phyloP scores from a whole-genome alignment of 176 grass and related monocot genomes.

The Rhynchospora tenuis region DNA sequence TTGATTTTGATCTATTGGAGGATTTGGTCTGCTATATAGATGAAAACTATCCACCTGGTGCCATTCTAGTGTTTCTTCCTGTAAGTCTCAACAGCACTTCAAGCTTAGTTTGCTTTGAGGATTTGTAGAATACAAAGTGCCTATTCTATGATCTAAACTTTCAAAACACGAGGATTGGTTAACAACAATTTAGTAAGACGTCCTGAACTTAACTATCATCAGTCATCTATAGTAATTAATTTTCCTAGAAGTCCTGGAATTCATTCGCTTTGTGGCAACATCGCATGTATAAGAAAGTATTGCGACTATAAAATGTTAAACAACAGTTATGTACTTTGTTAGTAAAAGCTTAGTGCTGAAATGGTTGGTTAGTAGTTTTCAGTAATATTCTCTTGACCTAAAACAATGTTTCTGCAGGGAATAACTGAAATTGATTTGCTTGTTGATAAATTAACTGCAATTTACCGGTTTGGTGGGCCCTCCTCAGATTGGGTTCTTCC shows the following conservation, averaged over 20 bases:
- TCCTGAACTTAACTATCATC: too few species aligned
- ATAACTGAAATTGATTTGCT: slow-evolving; percentile 95
- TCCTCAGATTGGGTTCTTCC: slow-evolving; percentile 94
- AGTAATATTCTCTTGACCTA: background rate
- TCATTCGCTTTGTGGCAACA: background rate
- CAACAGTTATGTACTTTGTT: too few species aligned
- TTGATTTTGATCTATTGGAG: slow-evolving; percentile 96
- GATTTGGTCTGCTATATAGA: slow-evolving; percentile 97
- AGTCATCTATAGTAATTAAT: background rate
- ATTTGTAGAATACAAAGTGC: background rate
- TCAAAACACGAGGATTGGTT: background rate
- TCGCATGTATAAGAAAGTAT: background rate
- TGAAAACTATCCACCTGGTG: slow-evolving; percentile 62
- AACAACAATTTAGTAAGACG: too few species aligned
- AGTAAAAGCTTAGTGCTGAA: background rate
- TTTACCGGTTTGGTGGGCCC: slow-evolving; percentile 65
- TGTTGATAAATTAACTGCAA: slow-evolving; percentile 83
- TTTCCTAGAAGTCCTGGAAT: slow-evolving; percentile 10
- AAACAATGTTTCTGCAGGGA: slow-evolving; percentile 51
- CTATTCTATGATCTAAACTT: background rate
- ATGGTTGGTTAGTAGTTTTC: background rate
- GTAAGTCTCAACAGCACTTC: slow-evolving; percentile 47
- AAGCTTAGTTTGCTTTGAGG: slow-evolving; percentile 12
- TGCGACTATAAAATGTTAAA: background rate
- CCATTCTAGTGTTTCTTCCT: slow-evolving; percentile 92